phyloP scores from a whole-genome alignment of 208 protist species.

The Crithidia bombi region DNA sequence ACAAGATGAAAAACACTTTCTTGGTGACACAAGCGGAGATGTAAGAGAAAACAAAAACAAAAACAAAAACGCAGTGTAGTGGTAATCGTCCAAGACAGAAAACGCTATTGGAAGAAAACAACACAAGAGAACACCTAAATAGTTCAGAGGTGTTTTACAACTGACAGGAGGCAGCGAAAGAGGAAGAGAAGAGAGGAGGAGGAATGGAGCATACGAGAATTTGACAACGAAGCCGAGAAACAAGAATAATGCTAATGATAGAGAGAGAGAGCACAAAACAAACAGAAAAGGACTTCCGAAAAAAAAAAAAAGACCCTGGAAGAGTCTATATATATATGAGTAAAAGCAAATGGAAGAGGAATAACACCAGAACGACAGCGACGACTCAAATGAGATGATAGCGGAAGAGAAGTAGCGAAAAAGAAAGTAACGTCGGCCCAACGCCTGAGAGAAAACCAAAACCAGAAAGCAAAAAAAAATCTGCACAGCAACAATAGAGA shows the following conservation, averaged over 20 bases:
- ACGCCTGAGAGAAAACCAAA: slow-evolving; percentile 3
- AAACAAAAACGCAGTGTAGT: slow-evolving; percentile 6
- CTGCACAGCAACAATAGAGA: background rate
- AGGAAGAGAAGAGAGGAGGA: slow-evolving; percentile 19
- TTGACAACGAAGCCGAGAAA: background rate
- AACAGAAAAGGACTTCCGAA: slow-evolving; percentile 16
- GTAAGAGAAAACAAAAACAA: background rate
- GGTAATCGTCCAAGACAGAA: no score
- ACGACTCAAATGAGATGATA: background rate
- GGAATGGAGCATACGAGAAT: slow-evolving; percentile 18
- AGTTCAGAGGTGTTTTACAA: background rate
- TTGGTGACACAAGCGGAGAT: background rate
- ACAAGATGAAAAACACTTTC: background rate
- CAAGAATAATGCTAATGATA: slow-evolving; percentile 6
- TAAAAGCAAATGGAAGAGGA: no score
- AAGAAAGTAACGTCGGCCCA: no score
- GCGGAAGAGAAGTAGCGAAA: slow-evolving; percentile 8
- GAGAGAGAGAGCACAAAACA: slow-evolving; percentile 3
- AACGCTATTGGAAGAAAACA: background rate
- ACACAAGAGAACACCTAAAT: background rate
- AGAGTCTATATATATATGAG: background rate
- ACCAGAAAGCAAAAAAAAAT: background rate
- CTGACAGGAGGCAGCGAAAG: no score
- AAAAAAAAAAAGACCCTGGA: background rate
- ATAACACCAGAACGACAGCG: slow-evolving; percentile 15